Conservation (phyloP, 78 protist species). For the Isochrysis galbana region DNA sequence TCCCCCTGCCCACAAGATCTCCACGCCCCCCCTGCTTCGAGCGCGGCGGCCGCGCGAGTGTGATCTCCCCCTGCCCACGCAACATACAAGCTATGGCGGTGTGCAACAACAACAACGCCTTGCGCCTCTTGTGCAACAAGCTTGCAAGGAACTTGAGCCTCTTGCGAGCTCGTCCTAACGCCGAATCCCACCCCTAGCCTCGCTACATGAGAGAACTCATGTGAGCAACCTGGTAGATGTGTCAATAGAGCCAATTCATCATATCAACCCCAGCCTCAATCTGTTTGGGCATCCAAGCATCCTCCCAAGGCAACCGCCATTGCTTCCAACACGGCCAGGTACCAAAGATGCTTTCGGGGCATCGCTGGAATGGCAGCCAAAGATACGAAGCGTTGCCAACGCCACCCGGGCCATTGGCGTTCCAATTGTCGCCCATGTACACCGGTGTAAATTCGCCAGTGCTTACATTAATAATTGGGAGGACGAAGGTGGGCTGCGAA, state of each 20-base stretch:
- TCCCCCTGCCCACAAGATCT: too few relatives aligned
- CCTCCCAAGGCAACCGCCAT: neutral
- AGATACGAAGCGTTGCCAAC: neutral
- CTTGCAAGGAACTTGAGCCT: too few relatives aligned
- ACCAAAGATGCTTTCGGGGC: neutral
- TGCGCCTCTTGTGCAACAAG: too few relatives aligned
- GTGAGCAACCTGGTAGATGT: too few relatives aligned
- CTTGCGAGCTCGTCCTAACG: too few relatives aligned
- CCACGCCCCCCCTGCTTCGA: too few relatives aligned
- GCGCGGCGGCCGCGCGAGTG: too few relatives aligned
- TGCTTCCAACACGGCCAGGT: neutral
- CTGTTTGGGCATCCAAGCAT: neutral
- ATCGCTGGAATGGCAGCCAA: neutral
- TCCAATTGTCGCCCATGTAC: constrained; percentile 7
- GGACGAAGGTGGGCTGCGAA: neutral
- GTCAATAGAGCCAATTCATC: neutral
- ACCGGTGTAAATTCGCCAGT: neutral
- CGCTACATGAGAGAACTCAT: too few relatives aligned
- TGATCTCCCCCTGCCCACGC: too few relatives aligned
- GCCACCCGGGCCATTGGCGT: neutral
- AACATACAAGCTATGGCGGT: too few relatives aligned
- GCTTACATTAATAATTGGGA: neutral
- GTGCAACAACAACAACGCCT: too few relatives aligned
- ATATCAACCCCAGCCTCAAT: neutral
- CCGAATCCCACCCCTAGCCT: too few relatives aligned